Evolutionary conservation across 2,329 filamentous ascomycete genomes (phyloP).

Genomic region (Ophiosphaerella korrae): DNA sequence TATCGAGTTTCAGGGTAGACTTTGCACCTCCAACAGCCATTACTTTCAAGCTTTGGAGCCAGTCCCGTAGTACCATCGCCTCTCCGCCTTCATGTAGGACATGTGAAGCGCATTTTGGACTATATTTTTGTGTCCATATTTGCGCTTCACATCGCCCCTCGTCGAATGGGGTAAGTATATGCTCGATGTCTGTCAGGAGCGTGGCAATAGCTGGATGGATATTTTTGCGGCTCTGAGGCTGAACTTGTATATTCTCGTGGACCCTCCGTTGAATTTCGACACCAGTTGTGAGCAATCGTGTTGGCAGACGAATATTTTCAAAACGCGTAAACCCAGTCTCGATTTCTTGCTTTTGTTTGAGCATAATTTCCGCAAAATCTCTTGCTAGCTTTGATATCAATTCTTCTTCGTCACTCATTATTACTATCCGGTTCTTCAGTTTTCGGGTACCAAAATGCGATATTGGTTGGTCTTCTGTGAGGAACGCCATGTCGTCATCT

Average conservation of each 20-base stretch:
- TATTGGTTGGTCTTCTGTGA: not conserved
- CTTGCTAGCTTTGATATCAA: slow-evolving; percentile 27
- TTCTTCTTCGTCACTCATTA: slow-evolving; percentile 29
- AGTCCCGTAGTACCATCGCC: slow-evolving; percentile 73
- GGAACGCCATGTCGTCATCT: slow-evolving; percentile 1
- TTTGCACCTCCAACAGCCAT: slow-evolving; percentile 70
- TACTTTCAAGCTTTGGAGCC: slow-evolving; percentile 78
- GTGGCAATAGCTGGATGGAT: slow-evolving; percentile 64
- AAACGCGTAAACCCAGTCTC: slow-evolving; percentile 19
- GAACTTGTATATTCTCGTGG: slow-evolving; percentile 27
- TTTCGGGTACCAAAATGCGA: slow-evolving; percentile 30
- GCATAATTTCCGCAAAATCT: slow-evolving; percentile 19
- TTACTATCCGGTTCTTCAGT: slow-evolving; percentile 47
- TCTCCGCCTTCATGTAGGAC: slow-evolving; percentile 79
- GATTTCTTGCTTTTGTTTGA: not conserved
- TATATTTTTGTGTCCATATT: slow-evolving; percentile 85
- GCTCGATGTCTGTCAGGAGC: slow-evolving; percentile 65
- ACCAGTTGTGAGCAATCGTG: slow-evolving; percentile 44
- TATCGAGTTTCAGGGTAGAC: slow-evolving; percentile 33
- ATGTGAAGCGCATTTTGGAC: slow-evolving; percentile 69
- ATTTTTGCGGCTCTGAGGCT: not conserved
- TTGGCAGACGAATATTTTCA: slow-evolving; percentile 40
- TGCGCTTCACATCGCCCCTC: slow-evolving; percentile 72
- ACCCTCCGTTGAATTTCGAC: slow-evolving; percentile 49
- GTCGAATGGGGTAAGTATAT: slow-evolving; percentile 78